Evolutionary conservation across 176 grass and related monocot species (phyloP).

Genomic region (Carex pumila): DNA sequence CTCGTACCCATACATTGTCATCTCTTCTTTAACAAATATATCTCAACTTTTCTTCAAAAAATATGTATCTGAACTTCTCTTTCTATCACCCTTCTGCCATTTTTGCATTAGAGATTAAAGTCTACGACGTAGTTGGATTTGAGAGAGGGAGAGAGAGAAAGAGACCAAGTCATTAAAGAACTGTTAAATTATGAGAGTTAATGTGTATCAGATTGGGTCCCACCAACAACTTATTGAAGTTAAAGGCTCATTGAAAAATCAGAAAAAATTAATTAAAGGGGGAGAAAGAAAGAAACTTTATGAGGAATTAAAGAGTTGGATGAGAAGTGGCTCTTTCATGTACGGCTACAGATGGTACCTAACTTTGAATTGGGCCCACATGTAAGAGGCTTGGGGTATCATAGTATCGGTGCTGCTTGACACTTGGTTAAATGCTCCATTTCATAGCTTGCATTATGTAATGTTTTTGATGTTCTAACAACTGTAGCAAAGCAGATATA

Average conservation of each 20-base stretch:
- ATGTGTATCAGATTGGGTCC: conserved; percentile 16
- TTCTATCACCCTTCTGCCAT: conserved; percentile 19
- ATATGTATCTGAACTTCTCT: background rate
- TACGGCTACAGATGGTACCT: background rate
- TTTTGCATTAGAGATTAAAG: background rate
- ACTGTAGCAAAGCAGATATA: conserved; percentile 9
- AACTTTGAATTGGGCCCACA: background rate
- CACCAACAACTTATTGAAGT: conserved; percentile 12
- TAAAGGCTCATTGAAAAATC: conserved; percentile 9
- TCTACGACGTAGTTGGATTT: conserved; percentile 8
- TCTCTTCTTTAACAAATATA: conserved; percentile 24
- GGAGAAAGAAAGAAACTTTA: background rate
- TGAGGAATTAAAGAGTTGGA: background rate
- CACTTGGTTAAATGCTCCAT: background rate
- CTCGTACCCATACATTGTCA: conserved; percentile 64
- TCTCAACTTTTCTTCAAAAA: background rate
- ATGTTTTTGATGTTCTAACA: background rate
- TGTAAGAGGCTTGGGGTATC: background rate
- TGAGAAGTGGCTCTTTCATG: background rate
- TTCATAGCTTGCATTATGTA: background rate
- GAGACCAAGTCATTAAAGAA: background rate
- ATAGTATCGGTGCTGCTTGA: background rate
- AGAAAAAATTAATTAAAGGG: background rate
- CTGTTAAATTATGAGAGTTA: conserved; percentile 12
- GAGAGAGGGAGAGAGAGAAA: background rate